A percentile compares a stretch with the other conserved stretches of the same genome.
Evolutionary conservation across 2,329 filamentous ascomycete genomes (phyloP).

Genomic region (Cladophialophora yegresii): DNA sequence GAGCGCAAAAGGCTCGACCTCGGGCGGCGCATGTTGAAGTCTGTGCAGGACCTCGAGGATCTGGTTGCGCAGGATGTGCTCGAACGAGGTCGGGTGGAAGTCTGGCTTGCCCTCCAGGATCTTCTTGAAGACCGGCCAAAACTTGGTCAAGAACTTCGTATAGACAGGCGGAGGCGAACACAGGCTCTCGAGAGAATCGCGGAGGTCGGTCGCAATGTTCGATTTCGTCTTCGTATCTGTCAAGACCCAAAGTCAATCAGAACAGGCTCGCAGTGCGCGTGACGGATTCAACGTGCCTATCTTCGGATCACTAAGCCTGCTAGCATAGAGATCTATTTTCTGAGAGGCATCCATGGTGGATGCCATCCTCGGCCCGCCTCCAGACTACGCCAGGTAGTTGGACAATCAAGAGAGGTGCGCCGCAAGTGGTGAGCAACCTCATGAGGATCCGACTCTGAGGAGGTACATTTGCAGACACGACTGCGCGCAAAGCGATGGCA

Average conservation of each 20-base stretch:
- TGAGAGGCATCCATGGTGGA: slow-evolving; percentile 35
- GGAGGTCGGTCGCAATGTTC: slow-evolving; percentile 79
- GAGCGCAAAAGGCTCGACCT: slow-evolving; percentile 84
- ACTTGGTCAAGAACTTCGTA: slow-evolving; percentile 75
- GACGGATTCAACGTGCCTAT: slow-evolving; percentile 45
- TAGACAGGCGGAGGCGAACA: slow-evolving; percentile 80
- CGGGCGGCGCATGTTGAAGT: slow-evolving; percentile 71
- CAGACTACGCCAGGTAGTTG: slow-evolving; percentile 13
- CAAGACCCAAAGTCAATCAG: slow-evolving; percentile 15
- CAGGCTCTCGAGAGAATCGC: slow-evolving; percentile 81
- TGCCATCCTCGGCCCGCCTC: slow-evolving; percentile 11
- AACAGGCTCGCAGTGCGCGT: slow-evolving; percentile 9
- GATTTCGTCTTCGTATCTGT: slow-evolving; percentile 79
- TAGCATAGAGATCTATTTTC: slow-evolving; percentile 53
- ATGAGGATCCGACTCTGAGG: slow-evolving; percentile 16
- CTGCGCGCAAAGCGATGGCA: neutral
- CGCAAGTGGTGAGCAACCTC: slow-evolving; percentile 23
- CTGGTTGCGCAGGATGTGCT: slow-evolving; percentile 93
- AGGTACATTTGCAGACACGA: slow-evolving; percentile 21
- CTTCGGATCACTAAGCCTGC: slow-evolving; percentile 52
- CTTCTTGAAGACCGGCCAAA: slow-evolving; percentile 86
- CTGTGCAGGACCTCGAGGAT: slow-evolving; percentile 93
- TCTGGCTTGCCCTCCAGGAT: slow-evolving; percentile 83
- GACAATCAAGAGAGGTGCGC: slow-evolving; percentile 10
- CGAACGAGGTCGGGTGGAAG: slow-evolving; percentile 84